phyloP scores from a whole-genome alignment of 2,329 filamentous ascomycete genomes.

The Xylariales sp. region DNA sequence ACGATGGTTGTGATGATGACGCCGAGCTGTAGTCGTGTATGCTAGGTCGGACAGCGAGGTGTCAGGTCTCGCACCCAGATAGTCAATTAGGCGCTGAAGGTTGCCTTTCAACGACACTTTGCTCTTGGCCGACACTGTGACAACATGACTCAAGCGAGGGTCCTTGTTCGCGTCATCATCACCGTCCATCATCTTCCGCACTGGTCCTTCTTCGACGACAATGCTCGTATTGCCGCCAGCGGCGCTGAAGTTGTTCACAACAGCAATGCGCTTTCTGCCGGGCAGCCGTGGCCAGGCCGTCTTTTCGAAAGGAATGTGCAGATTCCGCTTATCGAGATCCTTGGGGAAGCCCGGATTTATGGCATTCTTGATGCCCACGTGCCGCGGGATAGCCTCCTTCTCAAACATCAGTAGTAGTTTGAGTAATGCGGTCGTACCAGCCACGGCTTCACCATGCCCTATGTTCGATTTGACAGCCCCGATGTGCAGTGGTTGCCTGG shows the following conservation, averaged over 20 bases:
- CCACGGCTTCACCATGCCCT: slow-evolving; percentile 40
- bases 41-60: slow-evolving; percentile 38
- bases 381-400: slow-evolving; percentile 36
- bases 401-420: slow-evolving; percentile 43
- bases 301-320: slow-evolving; percentile 32
- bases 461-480: slow-evolving; percentile 45
- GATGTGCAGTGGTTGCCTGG: slow-evolving; percentile 36
- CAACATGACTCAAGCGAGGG: slow-evolving; percentile 34
- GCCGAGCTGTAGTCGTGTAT: slow-evolving; percentile 51
- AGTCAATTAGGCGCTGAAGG: slow-evolving; percentile 34
- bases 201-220: slow-evolving; percentile 42
- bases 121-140: slow-evolving; percentile 43
- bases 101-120: slow-evolving; percentile 38
- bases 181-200: slow-evolving; percentile 12
- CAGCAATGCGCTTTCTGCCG: slow-evolving; percentile 13
- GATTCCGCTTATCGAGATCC: slow-evolving; percentile 34
- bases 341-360: slow-evolving; percentile 40
- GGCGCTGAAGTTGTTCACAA: slow-evolving; percentile 51
- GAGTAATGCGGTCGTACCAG: slow-evolving; percentile 33
- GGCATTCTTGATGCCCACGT: slow-evolving; percentile 42
- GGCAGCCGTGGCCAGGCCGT: slow-evolving; percentile 26
- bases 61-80: slow-evolving; percentile 34
- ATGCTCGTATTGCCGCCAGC: slow-evolving; percentile 53
- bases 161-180: slow-evolving; percentile 34
- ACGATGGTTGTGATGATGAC: slow-evolving; percentile 28